A percentile compares a stretch with the other conserved stretches of the same genome.
Conservation (phyloP, 805 yeast genomes). For the Blastobotrys americana region DNA sequence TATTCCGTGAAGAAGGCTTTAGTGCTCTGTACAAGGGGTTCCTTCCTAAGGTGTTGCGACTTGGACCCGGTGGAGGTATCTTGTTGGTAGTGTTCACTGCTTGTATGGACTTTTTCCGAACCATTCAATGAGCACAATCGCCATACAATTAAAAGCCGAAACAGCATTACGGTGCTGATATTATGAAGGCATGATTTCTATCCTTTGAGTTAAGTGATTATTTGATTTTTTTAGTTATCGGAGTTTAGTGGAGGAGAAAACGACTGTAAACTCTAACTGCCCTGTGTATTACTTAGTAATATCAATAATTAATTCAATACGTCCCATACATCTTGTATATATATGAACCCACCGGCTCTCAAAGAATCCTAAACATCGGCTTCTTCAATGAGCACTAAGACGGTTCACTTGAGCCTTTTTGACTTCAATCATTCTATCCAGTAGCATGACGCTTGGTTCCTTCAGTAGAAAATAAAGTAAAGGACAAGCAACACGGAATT, state of each 20-base stretch:
- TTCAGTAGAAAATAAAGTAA: conserved; percentile 30
- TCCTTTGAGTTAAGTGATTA: background rate
- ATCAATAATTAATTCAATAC: too few species aligned
- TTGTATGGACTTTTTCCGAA: conserved; percentile 80
- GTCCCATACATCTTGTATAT: too few species aligned
- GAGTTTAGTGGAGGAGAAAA: background rate
- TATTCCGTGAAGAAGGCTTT: conserved; percentile 87
- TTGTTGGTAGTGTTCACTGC: conserved; percentile 92
- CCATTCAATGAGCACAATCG: conserved; percentile 11
- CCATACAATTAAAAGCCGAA: background rate
- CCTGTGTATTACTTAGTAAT: too few species aligned
- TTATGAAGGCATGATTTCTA: background rate
- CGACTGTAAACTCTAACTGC: background rate
- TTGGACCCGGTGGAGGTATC: conserved; percentile 99
- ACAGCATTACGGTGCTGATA: background rate
- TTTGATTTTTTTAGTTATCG: too few species aligned
- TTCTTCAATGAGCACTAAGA: conserved; percentile 59
- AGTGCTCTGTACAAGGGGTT: conserved; percentile 91
- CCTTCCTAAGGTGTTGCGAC: conserved; percentile 91
- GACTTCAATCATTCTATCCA: conserved; percentile 51
- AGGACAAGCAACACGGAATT: conserved; percentile 67
- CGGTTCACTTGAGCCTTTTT: conserved; percentile 30
- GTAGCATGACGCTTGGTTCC: conserved; percentile 59
- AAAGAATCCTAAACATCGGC: conserved; percentile 30
- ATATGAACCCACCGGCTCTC: conserved; percentile 60